Base-by-base conservation (phyloP, 2,329 filamentous ascomycete species). In the Pseudogymnoascus sp. region DNA sequence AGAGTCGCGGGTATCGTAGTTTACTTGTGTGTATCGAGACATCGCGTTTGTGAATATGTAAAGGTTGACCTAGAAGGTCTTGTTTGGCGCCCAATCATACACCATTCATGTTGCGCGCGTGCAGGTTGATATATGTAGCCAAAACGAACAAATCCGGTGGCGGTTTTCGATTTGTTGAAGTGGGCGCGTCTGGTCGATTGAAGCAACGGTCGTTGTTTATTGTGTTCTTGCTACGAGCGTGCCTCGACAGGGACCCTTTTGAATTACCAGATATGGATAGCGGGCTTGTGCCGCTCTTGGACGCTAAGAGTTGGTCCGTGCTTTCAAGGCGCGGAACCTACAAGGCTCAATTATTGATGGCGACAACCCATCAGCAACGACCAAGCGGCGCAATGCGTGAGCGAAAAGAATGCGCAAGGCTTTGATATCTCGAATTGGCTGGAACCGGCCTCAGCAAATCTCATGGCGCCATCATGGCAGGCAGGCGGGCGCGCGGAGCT, bases 1-100 rank as follows among this genome's bases (percentile, higher is more conserved):
- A 56, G 93, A 97, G 81, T 99, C 94, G 78, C 94, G 90, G 63
- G 69, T 68, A 67, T 72, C 28, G 40, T 63, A 25, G 23, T 42
- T 18, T n/a, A 40, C 59, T 61, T 40, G 50, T 28, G 61, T 61
- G 61, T 63, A 60, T 40, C 44, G 42, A 35, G 61, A 63, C 61
- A 63, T 63, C 18, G 37, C 18, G 38, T 47, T 18, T 23, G 40
- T 42, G 21, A 33, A 47, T 62, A 44, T 28, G 14, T n/a, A 18
- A 18, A 50, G 38, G 47, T n/a, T 44, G 31, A 53, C 60, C 38
- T 59, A 50, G 23, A 42, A 53, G 28, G 38, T 33, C 38, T 44
- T 28, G 31, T 61, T 35, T 25, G 53, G n/a, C 6, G 31, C 10
- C 25, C 25, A 23, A 37, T 61, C 37, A 63, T 63, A 28, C 53